phyloP scores from a whole-genome alignment of 495 filamentous ascomycete species.

The Xylaria longipes region DNA sequence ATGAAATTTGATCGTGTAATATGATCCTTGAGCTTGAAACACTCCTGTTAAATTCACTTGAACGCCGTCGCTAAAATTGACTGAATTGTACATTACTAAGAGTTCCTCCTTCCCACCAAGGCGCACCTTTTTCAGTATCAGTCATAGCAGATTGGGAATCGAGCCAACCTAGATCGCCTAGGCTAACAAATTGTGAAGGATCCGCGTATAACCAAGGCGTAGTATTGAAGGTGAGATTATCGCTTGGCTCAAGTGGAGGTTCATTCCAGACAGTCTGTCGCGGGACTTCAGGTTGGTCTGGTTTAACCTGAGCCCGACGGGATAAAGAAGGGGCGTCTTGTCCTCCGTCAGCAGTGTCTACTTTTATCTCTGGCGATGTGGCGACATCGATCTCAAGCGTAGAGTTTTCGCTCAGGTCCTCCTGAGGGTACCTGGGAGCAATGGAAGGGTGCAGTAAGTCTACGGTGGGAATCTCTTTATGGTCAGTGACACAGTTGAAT shows the following conservation, averaged over 20 bases:
- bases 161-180: conserved; percentile 49
- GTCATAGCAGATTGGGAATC: conserved; percentile 43
- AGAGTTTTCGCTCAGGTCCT: conserved; percentile 38
- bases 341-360: conserved; percentile 54
- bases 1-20: not conserved
- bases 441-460: conserved; percentile 37
- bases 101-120: conserved; percentile 56
- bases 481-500: conserved; percentile 41
- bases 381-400: conserved; percentile 55
- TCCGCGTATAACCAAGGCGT: conserved; percentile 57
- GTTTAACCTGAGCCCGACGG: conserved; percentile 33
- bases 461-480: conserved; percentile 37
- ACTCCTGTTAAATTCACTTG: not conserved
- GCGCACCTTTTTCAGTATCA: conserved; percentile 46
- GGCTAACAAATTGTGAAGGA: conserved; percentile 47
- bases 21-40: not conserved
- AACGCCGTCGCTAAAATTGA: conserved; percentile 29
- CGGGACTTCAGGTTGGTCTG: conserved; percentile 30
- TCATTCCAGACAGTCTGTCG: conserved; percentile 38
- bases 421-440: conserved; percentile 31
- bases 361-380: conserved; percentile 52
- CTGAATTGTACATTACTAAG: conserved; percentile 38
- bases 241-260: conserved; percentile 44
- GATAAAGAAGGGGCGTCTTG: conserved; percentile 49
- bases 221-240: conserved; percentile 53